A percentile compares a stretch with the other conserved stretches of the same genome.
phyloP scores from a whole-genome alignment of 306 rosid genomes.

The Quercus rubra region DNA sequence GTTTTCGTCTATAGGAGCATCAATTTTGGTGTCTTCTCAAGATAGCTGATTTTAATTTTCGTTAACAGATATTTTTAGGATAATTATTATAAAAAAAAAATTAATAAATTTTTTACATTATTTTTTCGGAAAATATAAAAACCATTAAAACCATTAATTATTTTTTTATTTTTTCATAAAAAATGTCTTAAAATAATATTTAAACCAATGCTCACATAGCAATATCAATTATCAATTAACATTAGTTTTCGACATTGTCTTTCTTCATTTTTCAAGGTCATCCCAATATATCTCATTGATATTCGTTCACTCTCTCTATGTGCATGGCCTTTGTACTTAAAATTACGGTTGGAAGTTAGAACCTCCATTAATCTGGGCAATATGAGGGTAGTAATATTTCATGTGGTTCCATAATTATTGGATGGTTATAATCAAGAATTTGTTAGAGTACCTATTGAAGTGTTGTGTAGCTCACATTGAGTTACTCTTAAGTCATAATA shows the following conservation, averaged over 20 bases:
- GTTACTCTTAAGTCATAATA: too few species aligned
- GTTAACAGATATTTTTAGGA: too few species aligned
- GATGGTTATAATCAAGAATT: background rate
- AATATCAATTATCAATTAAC: too few species aligned
- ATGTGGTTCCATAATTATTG: slow-evolving; percentile 8
- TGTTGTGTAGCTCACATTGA: too few species aligned
- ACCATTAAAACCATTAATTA: too few species aligned
- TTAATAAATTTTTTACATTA: too few species aligned
- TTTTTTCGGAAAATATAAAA: too few species aligned
- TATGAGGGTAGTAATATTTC: background rate
- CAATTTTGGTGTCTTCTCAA: background rate
- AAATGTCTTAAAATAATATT: too few species aligned
- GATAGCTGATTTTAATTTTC: background rate
- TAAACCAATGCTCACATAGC: too few species aligned
- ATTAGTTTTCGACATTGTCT: background rate
- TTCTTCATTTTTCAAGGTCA: background rate
- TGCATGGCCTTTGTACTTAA: background rate
- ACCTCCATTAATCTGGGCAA: background rate
- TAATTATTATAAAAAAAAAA: too few species aligned
- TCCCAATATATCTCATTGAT: background rate
- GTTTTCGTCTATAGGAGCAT: background rate
- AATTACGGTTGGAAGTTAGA: background rate
- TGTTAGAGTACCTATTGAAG: too few species aligned
- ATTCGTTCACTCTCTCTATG: background rate
- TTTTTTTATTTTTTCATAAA: background rate